Evolutionary conservation across 345 rosid species (phyloP).

Genomic region (Camelina laxa): DNA sequence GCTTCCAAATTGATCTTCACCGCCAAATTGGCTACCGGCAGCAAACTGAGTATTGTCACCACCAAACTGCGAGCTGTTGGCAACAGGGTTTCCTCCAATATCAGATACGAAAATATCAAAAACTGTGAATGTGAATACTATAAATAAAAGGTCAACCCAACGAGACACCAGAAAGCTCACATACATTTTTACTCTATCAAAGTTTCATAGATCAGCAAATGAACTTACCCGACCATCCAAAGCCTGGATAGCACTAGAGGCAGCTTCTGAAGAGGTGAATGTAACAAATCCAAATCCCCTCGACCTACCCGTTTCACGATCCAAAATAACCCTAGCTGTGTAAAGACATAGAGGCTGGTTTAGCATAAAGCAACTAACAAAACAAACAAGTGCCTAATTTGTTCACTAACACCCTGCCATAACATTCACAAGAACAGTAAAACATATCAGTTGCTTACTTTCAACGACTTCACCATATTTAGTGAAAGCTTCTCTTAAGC

Average conservation of each 20-base stretch:
- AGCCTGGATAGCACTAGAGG: constrained; percentile 91
- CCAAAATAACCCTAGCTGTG: constrained; percentile 84
- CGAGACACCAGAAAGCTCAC: not conserved
- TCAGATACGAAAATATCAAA: constrained; percentile 15
- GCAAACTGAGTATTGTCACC: too few relatives aligned
- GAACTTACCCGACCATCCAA: constrained; percentile 86
- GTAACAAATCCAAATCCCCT: constrained; percentile 95
- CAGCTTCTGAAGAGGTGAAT: constrained; percentile 66
- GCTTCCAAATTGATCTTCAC: too few relatives aligned
- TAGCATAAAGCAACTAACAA: constrained; percentile 20
- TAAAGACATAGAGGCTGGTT: constrained; percentile 7
- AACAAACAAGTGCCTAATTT: not conserved
- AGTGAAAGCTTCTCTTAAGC: constrained; percentile 69
- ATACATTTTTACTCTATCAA: not conserved
- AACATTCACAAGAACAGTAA: constrained; percentile 11
- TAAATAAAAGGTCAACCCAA: not conserved
- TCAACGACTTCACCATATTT: constrained; percentile 86
- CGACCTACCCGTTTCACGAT: constrained; percentile 89
- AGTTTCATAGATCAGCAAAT: not conserved
- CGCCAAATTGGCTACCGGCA: too few relatives aligned
- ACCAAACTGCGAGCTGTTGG: too few relatives aligned
- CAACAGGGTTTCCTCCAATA: constrained; percentile 16
- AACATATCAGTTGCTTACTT: constrained; percentile 48
- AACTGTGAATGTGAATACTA: not conserved
- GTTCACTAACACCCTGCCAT: constrained; percentile 21